Evolutionary conservation across 176 grass and related monocot genomes (phyloP).

Genomic region (Ensete ventricosum): DNA sequence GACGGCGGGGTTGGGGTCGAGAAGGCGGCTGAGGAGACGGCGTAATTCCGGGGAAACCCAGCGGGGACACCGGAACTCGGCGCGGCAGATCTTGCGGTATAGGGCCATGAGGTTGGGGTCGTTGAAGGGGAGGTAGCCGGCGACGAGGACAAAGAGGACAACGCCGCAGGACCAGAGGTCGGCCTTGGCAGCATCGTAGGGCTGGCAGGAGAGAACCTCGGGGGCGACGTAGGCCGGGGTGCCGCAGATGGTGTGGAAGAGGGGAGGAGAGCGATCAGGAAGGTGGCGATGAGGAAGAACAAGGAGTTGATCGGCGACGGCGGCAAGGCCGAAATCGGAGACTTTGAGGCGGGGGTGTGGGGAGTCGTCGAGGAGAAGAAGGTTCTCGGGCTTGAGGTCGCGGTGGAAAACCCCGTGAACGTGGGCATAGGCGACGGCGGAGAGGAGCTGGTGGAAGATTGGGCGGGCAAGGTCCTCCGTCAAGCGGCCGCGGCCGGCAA

Average conservation of each 20-base stretch:
- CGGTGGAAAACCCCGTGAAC: constrained; percentile 52
- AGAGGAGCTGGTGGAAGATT: constrained; percentile 33
- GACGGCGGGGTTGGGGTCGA: constrained; percentile 25
- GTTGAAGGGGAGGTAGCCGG: constrained; percentile 38
- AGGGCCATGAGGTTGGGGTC: constrained; percentile 28
- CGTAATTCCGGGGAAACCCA: constrained; percentile 22
- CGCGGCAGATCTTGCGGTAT: constrained; percentile 35
- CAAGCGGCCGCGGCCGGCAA: constrained; percentile 16
- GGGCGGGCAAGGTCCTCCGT: constrained; percentile 16
- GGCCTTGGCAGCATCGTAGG: constrained; percentile 30
- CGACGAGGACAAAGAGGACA: constrained; percentile 36
- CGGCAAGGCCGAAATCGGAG: constrained; percentile 11
- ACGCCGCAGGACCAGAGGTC: constrained; percentile 43
- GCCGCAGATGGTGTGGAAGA: constrained; percentile 31
- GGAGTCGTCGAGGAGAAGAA: constrained; percentile 33
- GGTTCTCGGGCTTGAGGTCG: constrained; percentile 98
- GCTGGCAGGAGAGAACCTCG: constrained; percentile 23
- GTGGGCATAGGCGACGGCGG: constrained; percentile 28
- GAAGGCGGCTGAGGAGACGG: constrained; percentile 21
- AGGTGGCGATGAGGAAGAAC: neutral
- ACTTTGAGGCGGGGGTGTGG: constrained; percentile 20
- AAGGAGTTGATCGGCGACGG: neutral
- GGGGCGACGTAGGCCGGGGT: constrained; percentile 41
- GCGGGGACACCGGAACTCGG: constrained; percentile 20
- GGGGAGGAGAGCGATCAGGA: neutral